Percentiles rank a stretch among this genome's conserved stretches.
Conservation (phyloP, 1,139 yeast species). For the Chernovozyma aurita region DNA sequence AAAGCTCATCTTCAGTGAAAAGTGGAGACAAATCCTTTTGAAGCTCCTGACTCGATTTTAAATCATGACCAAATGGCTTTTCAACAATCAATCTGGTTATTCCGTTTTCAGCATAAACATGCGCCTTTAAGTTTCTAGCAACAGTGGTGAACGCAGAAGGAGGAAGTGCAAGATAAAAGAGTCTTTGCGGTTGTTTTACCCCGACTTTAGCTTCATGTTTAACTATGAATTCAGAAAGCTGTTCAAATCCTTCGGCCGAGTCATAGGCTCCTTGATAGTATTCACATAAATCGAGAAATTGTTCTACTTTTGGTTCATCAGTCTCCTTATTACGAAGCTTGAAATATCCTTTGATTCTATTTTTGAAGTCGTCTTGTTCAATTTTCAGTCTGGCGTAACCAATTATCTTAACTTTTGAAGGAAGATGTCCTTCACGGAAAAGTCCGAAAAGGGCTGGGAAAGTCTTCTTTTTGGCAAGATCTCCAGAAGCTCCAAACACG, state of each 20-base stretch:
- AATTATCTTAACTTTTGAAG: conserved; percentile 64
- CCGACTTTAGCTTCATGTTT: conserved; percentile 49
- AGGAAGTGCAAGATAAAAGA: conserved; percentile 91
- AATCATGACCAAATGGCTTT: conserved; percentile 96
- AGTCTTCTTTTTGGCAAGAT: conserved; percentile 94
- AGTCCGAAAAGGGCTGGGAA: conserved; percentile 76
- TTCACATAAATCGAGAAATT: conserved; percentile 59
- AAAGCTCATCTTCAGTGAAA: conserved; percentile 87
- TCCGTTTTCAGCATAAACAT: conserved; percentile 66
- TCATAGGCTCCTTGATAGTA: conserved; percentile 83
- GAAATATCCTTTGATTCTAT: conserved; percentile 62
- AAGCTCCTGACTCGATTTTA: conserved; percentile 69
- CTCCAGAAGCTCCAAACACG: conserved; percentile 97
- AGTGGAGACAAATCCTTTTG: conserved; percentile 77
- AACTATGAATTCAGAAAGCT: conserved; percentile 52
- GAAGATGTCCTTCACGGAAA: conserved; percentile 73
- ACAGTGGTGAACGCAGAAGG: conserved; percentile 87
- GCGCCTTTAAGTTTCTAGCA: conserved; percentile 65
- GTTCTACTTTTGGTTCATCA: conserved; percentile 45
- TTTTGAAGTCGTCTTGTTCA: conserved; percentile 59
- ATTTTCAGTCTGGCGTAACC: conserved; percentile 91
- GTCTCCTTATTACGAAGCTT: conserved; percentile 48
- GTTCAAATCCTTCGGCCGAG: conserved; percentile 63
- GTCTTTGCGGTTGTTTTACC: conserved; percentile 56
- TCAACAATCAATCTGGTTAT: conserved; percentile 82